A percentile compares a stretch with the other conserved stretches of the same genome.
Evolutionary conservation across 148 eudicot genomes (phyloP).

Genomic region (Oxyria digyna): DNA sequence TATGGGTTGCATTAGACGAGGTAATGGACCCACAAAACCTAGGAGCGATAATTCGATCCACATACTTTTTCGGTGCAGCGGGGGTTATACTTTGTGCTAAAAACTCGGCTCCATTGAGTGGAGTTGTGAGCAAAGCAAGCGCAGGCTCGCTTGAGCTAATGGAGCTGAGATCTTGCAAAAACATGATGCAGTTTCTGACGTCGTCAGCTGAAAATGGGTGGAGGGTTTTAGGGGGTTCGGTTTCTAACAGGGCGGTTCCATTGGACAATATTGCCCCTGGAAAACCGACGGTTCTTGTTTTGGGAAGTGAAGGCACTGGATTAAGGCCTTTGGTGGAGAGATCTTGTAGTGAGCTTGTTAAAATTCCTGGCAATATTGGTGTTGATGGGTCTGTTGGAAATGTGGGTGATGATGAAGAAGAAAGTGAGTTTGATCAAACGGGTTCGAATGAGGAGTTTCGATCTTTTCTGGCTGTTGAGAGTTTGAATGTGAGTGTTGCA

Average conservation of each 20-base stretch:
- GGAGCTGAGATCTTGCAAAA: conserved; percentile 84
- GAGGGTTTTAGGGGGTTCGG: conserved; percentile 88
- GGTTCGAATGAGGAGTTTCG: conserved; percentile 38
- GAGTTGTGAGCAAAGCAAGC: conserved; percentile 98
- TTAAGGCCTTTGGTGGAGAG: conserved; percentile 94
- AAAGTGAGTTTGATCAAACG: conserved; percentile 14
- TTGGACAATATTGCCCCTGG: conserved; percentile 48
- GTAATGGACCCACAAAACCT: conserved; percentile 95
- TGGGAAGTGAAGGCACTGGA: conserved; percentile 99
- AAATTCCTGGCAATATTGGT: conserved; percentile 63
- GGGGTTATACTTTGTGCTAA: conserved; percentile 91
- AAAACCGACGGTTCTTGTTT: conserved; percentile 78
- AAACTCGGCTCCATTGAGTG: conserved; percentile 94
- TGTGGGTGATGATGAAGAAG: conserved; percentile 25
- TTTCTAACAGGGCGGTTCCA: conserved; percentile 64
- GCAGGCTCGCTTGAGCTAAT: conserved; percentile 90
- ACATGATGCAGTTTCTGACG: conserved; percentile 92
- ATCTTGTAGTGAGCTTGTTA: conserved; percentile 65
- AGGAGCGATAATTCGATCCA: conserved; percentile 84
- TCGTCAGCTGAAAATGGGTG: conserved; percentile 85
- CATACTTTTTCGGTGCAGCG: conserved; percentile 87
- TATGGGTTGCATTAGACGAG: conserved; percentile 96
- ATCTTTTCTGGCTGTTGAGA: conserved; percentile 90
- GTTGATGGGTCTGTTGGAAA: conserved; percentile 26
- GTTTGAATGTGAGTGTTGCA: conserved; percentile 98